Percentiles rank a stretch among this genome's conserved stretches.
phyloP scores from a whole-genome alignment of 2,329 filamentous ascomycete species.

The Nigrospora osmanthi region DNA sequence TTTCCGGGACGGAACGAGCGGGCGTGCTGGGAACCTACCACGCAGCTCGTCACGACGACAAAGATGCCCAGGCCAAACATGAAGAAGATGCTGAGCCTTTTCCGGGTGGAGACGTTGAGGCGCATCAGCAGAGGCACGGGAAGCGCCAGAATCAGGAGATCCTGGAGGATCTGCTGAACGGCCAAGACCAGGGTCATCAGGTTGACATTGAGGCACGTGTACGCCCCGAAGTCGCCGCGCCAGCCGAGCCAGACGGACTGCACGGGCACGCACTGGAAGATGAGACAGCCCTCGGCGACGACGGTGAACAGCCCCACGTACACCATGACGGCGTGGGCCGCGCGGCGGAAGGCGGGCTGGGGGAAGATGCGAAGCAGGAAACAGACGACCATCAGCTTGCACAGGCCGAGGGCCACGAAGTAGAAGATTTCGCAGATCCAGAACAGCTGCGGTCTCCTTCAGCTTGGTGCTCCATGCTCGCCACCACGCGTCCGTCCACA shows the following conservation, averaged over 20 bases:
- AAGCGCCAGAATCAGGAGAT: constrained; percentile 6
- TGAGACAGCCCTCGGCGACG: background rate
- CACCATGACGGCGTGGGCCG: constrained; percentile 2
- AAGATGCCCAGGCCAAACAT: constrained; percentile 8
- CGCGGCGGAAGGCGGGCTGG: background rate
- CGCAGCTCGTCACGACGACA: constrained; percentile 3
- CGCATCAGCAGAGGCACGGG: constrained; percentile 4
- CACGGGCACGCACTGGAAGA: constrained; percentile 7
- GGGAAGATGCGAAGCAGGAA: constrained; percentile 7
- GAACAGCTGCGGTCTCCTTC: background rate
- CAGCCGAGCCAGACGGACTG: constrained; percentile 6
- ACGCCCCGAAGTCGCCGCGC: constrained; percentile 1
- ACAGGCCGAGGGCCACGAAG: constrained; percentile 13
- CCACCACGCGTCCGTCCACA: no score
- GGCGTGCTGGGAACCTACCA: background rate
- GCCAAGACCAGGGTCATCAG: constrained; percentile 1
- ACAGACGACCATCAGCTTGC: constrained; percentile 18
- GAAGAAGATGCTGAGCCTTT: constrained; percentile 2
- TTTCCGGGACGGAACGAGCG: no score
- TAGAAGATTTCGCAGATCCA: constrained; percentile 4
- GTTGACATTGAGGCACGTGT: constrained; percentile 5
- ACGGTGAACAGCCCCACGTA: constrained; percentile 1
- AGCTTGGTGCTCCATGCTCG: no score
- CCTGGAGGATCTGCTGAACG: constrained; percentile 4
- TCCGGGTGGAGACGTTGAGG: constrained; percentile 2